phyloP scores from a whole-genome alignment of 2,329 filamentous ascomycete species.

The Fusarium sp. region DNA sequence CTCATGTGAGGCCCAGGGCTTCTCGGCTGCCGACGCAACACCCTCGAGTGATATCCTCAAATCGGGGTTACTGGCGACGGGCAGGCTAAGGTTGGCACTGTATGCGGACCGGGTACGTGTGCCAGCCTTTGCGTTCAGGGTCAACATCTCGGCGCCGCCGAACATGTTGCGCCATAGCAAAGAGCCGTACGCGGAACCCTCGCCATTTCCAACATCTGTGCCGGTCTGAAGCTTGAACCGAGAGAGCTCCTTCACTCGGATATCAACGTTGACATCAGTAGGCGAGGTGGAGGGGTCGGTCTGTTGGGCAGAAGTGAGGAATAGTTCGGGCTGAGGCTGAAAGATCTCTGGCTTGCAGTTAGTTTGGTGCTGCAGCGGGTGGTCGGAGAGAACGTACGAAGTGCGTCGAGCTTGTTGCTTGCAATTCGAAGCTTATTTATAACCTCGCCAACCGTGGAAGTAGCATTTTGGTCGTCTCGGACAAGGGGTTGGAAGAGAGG shows the following conservation, averaged over 20 bases:
- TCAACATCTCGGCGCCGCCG: slow-evolving; percentile 90
- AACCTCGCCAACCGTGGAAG: slow-evolving; percentile 84
- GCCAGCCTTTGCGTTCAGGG: slow-evolving; percentile 87
- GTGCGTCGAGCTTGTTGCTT: slow-evolving; percentile 80
- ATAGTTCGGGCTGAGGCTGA: slow-evolving; percentile 83
- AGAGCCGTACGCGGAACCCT: slow-evolving; percentile 93
- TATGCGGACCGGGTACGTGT: slow-evolving; percentile 94
- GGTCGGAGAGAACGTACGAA: slow-evolving; percentile 68
- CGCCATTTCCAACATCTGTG: slow-evolving; percentile 92
- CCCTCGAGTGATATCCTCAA: slow-evolving; percentile 82
- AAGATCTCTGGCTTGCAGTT: slow-evolving; percentile 76
- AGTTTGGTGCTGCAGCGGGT: slow-evolving; percentile 35
- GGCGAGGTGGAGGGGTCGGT: slow-evolving; percentile 76
- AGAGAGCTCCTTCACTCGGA: slow-evolving; percentile 85
- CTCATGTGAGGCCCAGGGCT: slow-evolving; percentile 94
- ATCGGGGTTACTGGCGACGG: slow-evolving; percentile 86
- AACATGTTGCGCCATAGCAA: slow-evolving; percentile 91
- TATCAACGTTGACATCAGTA: slow-evolving; percentile 84
- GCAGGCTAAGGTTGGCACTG: slow-evolving; percentile 85
- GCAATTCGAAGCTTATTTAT: slow-evolving; percentile 77
- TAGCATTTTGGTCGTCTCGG: slow-evolving; percentile 71
- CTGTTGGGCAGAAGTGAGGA: slow-evolving; percentile 80
- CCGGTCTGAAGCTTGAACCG: slow-evolving; percentile 92
- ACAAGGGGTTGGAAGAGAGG: slow-evolving; percentile 83
- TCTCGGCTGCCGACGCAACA: slow-evolving; percentile 85